phyloP scores from a whole-genome alignment of 805 yeast species.

The Wickerhamomyces pijperi region DNA sequence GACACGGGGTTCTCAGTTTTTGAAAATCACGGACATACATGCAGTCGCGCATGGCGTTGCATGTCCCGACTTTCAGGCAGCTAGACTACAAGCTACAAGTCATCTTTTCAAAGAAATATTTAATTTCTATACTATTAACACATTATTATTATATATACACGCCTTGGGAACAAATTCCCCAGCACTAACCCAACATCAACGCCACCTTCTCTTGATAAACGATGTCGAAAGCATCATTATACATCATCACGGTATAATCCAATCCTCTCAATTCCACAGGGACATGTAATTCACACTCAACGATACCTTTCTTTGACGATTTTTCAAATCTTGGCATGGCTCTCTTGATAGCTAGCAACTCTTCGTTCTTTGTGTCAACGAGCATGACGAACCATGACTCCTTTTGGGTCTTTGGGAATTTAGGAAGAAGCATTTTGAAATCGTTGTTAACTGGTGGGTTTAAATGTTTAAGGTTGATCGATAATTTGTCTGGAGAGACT shows the following conservation, averaged over 20 bases:
- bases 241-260: conserved; percentile 33
- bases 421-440: conserved; percentile 62
- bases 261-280: conserved; percentile 37
- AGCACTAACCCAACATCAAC: too few relatives aligned
- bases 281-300: conserved; percentile 34
- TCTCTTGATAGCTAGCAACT: conserved; percentile 59
- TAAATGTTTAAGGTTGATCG: conserved; percentile 41
- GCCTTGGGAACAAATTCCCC: too few relatives aligned
- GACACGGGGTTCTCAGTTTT: too few relatives aligned
- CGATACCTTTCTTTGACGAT: conserved; percentile 18
- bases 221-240: conserved; percentile 62
- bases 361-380: conserved; percentile 36
- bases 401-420: conserved; percentile 82
- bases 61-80: too few relatives aligned
- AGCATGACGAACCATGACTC: conserved; percentile 86
- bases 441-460: conserved; percentile 37
- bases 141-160: too few relatives aligned
- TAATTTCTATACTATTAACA: too few relatives aligned
- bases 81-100: too few relatives aligned
- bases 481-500: conserved; percentile 22
- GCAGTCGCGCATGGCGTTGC: too few relatives aligned
- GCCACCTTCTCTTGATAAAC: conserved; percentile 24
- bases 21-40: too few relatives aligned
- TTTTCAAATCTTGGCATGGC: conserved; percentile 44
- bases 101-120: too few relatives aligned